Evolutionary conservation across 2,329 filamentous ascomycete species (phyloP).

Genomic region (Trichoderma sp.): DNA sequence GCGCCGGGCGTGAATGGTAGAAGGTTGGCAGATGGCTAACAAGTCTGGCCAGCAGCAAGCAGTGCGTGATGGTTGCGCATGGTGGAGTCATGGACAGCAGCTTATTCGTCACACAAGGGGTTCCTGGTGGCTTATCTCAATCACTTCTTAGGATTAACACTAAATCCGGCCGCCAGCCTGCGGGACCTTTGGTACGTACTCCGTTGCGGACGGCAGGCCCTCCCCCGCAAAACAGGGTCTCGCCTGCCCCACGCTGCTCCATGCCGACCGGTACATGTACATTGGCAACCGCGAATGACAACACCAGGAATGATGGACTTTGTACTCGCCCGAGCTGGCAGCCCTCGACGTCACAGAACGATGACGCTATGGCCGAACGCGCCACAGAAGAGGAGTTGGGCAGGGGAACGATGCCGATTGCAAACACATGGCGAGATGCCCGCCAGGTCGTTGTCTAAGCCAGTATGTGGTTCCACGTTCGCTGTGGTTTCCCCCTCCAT

Average conservation of each 20-base stretch:
- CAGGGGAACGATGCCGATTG: not conserved
- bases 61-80: not conserved
- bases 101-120: not conserved
- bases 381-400: not conserved
- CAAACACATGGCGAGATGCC: not conserved
- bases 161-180: constrained; percentile 23
- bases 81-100: constrained; percentile 2
- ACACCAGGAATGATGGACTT: not conserved
- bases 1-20: not conserved
- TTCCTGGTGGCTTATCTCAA: constrained; percentile 11
- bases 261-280: constrained; percentile 2
- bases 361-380: constrained; percentile 8
- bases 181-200: constrained; percentile 23
- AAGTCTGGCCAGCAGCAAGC: not conserved
- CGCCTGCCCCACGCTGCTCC: constrained; percentile 16
- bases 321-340: not conserved
- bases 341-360: constrained; percentile 16
- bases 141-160: constrained; percentile 24
- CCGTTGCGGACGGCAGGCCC: not conserved
- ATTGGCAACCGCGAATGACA: not conserved
- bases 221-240: constrained; percentile 29
- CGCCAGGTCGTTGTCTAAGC: not conserved
- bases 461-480: not conserved
- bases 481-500: not conserved
- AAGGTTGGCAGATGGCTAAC: constrained; percentile 1